Evolutionary conservation across 2,329 filamentous ascomycete genomes (phyloP).

Genomic region (Piedraia hortae): DNA sequence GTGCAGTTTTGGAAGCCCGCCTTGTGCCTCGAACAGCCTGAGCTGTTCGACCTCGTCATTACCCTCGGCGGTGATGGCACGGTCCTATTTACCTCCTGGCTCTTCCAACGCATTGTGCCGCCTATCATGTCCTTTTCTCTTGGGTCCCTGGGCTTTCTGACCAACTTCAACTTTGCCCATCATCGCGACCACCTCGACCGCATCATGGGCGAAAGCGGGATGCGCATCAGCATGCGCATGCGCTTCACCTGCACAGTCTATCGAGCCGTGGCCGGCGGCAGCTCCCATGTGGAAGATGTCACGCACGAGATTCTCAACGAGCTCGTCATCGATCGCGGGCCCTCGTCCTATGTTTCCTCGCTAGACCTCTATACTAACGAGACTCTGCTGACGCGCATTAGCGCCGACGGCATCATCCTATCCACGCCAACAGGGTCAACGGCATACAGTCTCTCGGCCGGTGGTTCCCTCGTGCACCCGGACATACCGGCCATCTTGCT

Average conservation of each 20-base stretch:
- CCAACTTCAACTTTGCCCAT: conserved; percentile 61
- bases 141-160: conserved; percentile 67
- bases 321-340: conserved; percentile 89
- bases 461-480: conserved; percentile 82
- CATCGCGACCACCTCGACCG: conserved; percentile 70
- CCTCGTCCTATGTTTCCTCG: conserved; percentile 89
- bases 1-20: conserved; percentile 91
- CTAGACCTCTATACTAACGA: conserved; percentile 89
- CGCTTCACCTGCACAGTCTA: conserved; percentile 96
- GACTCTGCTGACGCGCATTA: conserved; percentile 78
- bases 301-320: conserved; percentile 97
- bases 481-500: conserved; percentile 91
- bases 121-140: conserved; percentile 65
- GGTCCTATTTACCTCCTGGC: conserved; percentile 67
- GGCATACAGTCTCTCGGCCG: conserved; percentile 85
- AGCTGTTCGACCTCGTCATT: conserved; percentile 83
- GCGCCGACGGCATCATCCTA: conserved; percentile 93
- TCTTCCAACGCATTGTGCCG: conserved; percentile 73
- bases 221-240: conserved; percentile 96
- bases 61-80: conserved; percentile 71
- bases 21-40: conserved; percentile 75
- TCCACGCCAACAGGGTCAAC: conserved; percentile 77
- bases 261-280: conserved; percentile 24
- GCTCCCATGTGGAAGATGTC: conserved; percentile 42
- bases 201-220: conserved; percentile 80